A percentile compares a stretch with the other conserved stretches of the same genome.
Evolutionary conservation across 345 rosid species (phyloP).

Genomic region (Lepidium didymum): DNA sequence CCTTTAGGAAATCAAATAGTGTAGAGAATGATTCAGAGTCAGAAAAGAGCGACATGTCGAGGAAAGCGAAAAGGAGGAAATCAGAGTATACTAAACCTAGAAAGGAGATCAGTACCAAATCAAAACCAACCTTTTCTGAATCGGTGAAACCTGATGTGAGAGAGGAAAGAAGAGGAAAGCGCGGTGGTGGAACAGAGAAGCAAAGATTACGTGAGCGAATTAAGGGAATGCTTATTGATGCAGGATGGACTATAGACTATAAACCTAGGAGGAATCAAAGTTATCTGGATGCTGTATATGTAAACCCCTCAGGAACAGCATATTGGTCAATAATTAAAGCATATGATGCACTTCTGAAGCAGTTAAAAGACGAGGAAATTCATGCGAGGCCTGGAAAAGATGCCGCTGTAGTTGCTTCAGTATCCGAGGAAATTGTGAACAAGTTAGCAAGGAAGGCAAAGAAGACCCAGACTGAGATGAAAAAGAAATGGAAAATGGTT

Average conservation of each 20-base stretch:
- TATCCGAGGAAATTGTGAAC: conserved; percentile 67
- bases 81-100: conserved; percentile 20
- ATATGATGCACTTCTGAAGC: conserved; percentile 81
- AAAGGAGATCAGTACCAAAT: conserved; percentile 31
- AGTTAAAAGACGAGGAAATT: conserved; percentile 46
- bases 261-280: conserved; percentile 85
- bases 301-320: conserved; percentile 83
- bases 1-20: conserved; percentile 29
- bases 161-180: conserved; percentile 59
- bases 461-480: conserved; percentile 52
- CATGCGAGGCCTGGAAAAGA: conserved; percentile 35
- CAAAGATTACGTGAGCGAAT: conserved; percentile 86
- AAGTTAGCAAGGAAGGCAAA: conserved; percentile 63
- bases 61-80: conserved; percentile 36
- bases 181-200: conserved; percentile 92
- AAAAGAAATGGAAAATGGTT: conserved; percentile 39
- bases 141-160: conserved; percentile 19
- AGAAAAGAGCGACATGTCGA: conserved; percentile 43
- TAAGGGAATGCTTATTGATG: conserved; percentile 79
- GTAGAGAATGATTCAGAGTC: conserved; percentile 41
- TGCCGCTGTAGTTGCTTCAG: conserved; percentile 53
- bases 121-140: conserved; percentile 37
- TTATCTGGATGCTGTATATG: conserved; percentile 88
- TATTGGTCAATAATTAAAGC: conserved; percentile 97
- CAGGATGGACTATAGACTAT: conserved; percentile 92